Evolutionary conservation across 371 early-diverging fungal genomes (phyloP).

Genomic region (Apophysomyces variabilis): DNA sequence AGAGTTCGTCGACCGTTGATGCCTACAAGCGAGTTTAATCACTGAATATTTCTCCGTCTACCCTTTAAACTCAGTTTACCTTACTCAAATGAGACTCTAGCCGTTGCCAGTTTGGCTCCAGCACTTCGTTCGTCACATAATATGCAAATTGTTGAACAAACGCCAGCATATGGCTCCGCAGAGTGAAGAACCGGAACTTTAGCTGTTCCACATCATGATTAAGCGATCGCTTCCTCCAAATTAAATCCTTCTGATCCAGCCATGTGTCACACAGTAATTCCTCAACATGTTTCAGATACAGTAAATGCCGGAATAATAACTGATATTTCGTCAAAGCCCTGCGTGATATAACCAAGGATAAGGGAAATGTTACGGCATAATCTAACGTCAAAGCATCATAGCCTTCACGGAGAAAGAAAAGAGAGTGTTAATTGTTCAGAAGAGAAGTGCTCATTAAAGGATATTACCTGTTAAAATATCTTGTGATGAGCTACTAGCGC

Average conservation of each 20-base stretch:
- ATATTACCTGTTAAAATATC: constrained; percentile 31
- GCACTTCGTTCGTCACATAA: constrained; percentile 85
- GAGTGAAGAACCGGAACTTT: constrained; percentile 65
- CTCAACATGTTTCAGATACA: constrained; percentile 87
- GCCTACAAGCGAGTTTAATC: constrained; percentile 30
- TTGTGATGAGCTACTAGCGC: constrained; percentile 20
- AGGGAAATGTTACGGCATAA: constrained; percentile 84
- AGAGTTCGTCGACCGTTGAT: constrained; percentile 86
- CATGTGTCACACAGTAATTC: constrained; percentile 76
- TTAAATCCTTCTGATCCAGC: constrained; percentile 60
- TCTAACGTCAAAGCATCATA: constrained; percentile 80
- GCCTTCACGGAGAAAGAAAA: constrained; percentile 40
- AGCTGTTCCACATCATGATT: constrained; percentile 54
- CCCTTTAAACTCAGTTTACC: constrained; percentile 20
- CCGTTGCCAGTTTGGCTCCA: constrained; percentile 86
- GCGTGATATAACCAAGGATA: constrained; percentile 85
- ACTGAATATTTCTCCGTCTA: constrained; percentile 17
- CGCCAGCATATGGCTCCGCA: constrained; percentile 81
- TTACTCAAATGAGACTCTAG: constrained; percentile 66
- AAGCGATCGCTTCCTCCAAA: constrained; percentile 36
- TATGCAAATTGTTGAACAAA: constrained; percentile 89
- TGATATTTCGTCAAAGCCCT: constrained; percentile 89
- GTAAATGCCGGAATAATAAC: constrained; percentile 86
- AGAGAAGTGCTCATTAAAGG: neutral
- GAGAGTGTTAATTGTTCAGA: neutral